phyloP scores from a whole-genome alignment of 768 basidiomycete genomes.

The Pisolithus albus region DNA sequence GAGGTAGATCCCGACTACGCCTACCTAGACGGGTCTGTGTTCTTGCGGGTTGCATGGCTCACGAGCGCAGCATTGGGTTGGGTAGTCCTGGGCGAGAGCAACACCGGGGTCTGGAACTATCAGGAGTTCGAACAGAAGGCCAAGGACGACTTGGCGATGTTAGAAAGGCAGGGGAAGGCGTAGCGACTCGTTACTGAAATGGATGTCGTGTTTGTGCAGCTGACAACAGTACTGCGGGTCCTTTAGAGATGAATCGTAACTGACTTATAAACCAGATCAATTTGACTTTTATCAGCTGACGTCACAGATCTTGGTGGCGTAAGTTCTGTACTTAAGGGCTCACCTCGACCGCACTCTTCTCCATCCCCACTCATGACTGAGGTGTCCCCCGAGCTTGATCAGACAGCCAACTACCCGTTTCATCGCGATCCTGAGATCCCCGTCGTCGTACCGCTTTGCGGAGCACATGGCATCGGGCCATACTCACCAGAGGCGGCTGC shows the following conservation, averaged over 20 bases:
- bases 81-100: conserved; percentile 34
- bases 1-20: conserved; percentile 41
- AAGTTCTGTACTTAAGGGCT: too few relatives aligned
- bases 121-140: conserved; percentile 23
- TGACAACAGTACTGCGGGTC: too few relatives aligned
- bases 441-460: background rate
- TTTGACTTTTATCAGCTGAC: too few relatives aligned
- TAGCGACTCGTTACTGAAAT: background rate
- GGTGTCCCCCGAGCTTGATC: background rate
- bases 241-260: too few relatives aligned
- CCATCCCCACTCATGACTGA: background rate
- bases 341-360: too few relatives aligned
- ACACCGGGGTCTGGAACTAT: conserved; percentile 23
- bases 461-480: conserved; percentile 1
- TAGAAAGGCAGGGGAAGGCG: conserved; percentile 14
- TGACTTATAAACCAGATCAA: background rate
- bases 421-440: background rate
- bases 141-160: conserved; percentile 18
- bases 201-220: background rate
- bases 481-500: conserved; percentile 4
- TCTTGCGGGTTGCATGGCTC: conserved; percentile 50
- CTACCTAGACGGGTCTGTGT: conserved; percentile 54
- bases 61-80: conserved; percentile 38
- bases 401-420: background rate
- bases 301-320: too few relatives aligned